Base-by-base conservation (phyloP, 2,329 filamentous ascomycete genomes). In the Pseudocercospora vitis region DNA sequence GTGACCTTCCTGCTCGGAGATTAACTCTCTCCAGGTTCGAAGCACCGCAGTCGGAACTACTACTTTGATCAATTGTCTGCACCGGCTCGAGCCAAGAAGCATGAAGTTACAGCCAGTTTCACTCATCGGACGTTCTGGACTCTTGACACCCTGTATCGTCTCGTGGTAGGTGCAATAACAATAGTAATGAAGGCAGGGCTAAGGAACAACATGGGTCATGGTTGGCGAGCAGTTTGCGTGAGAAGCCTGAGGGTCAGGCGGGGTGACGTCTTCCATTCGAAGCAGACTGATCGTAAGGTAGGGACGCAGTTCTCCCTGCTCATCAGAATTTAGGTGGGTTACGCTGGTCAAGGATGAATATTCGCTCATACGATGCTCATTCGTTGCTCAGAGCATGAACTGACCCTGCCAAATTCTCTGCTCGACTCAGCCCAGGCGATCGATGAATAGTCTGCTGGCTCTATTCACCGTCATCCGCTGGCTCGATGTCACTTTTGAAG, bases 301-400 rank as follows among this genome's bases (percentile, higher is more conserved):
- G n/a, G n/a, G n/a, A n/a, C n/a, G n/a, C n/a, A 40, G 35, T 4
- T 40, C 35, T 45, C 26, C 40, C 28, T 26, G 21, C 40, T 19
- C 4, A 6, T 29, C 12, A 45, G n/a, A n/a, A 58, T 12, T 47
- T 58, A 53, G 19, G n/a, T n/a, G n/a, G n/a, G n/a, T n/a, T n/a
- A n/a, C n/a, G n/a, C n/a, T n/a, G n/a, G n/a, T n/a, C n/a, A n/a
- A n/a, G n/a, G n/a, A n/a, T 48, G n/a, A 21, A 58, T 28, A 32
- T 58, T 58, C 53, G 12, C 40, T 28, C 56, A 53, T 56, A 7
- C 53, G 21, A 53, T 60, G 68, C 7, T 69, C 61, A 19, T 65
- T 68, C 2, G 69, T 64, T 4, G 72, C 59, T 72, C 73, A 76
- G 3, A 75, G 63, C 11, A 58, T 57, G 52, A 67, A 68, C 3